These are phyloP conservation scores for Saccharomyces eubayanus DNA, from an alignment of 805 yeast species.

Conservation along the genomic window DNA sequence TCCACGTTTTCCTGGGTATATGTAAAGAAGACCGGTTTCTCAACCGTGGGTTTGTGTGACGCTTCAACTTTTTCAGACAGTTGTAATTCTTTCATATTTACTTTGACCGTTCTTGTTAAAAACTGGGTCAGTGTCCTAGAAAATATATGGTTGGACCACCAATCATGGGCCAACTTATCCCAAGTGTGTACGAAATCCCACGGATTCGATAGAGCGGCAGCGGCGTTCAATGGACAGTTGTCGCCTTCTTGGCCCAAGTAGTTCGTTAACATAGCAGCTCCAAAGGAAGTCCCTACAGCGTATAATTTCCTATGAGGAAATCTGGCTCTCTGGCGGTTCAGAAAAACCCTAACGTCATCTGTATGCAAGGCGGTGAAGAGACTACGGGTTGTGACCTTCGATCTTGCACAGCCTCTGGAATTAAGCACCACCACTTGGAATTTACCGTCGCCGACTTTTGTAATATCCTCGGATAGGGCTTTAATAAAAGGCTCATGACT, in stretches of 20 bases:
- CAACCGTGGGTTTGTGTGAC: constrained; percentile 13
- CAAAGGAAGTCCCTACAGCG: constrained; percentile 61
- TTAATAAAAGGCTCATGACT: constrained; percentile 66
- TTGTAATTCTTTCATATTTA: constrained; percentile 34
- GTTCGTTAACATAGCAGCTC: constrained; percentile 58
- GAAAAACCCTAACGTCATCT: constrained; percentile 53
- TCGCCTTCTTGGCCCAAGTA: constrained; percentile 59
- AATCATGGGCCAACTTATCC: constrained; percentile 34
- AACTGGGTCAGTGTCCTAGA: constrained; percentile 37
- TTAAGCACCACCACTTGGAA: constrained; percentile 56
- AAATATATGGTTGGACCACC: constrained; percentile 36
- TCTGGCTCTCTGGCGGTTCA: constrained; percentile 38
- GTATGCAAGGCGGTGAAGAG: constrained; percentile 61
- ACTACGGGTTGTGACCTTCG: constrained; percentile 59
- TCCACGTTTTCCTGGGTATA: constrained; percentile 30
- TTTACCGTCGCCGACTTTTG: constrained; percentile 30
- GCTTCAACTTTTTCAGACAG: constrained; percentile 20
- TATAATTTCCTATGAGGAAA: constrained; percentile 57
- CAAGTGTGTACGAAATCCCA: constrained; percentile 60
- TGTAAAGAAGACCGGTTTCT: constrained; percentile 16
- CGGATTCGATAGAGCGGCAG: constrained; percentile 54
- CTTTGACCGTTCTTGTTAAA: constrained; percentile 37
- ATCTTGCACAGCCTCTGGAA: constrained; percentile 68
- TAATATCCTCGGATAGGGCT: constrained; percentile 40
- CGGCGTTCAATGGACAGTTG: constrained; percentile 43